Percentiles rank a stretch among this genome's conserved stretches.
phyloP scores from a whole-genome alignment of 2,329 filamentous ascomycete genomes.

The Hypoxylon sp. region DNA sequence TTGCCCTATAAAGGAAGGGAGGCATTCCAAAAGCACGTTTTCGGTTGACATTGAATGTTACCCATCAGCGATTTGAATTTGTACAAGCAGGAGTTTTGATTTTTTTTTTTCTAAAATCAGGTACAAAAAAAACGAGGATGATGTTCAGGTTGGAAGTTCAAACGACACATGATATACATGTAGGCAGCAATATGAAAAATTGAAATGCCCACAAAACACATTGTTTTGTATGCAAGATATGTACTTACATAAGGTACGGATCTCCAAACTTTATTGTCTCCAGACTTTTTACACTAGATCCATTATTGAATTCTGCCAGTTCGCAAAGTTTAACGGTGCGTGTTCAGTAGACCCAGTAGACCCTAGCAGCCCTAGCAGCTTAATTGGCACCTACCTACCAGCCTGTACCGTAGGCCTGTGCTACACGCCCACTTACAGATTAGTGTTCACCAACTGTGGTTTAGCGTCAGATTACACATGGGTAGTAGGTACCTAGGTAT shows the following conservation, averaged over 20 bases:
- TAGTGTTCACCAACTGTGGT: constrained; percentile 7
- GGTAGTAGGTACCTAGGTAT: constrained; percentile 18
- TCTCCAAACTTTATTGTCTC: constrained; percentile 5
- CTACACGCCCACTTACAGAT: constrained; percentile 30
- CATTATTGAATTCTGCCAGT: constrained; percentile 19
- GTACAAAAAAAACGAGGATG: background rate
- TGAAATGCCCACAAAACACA: background rate
- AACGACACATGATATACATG: background rate
- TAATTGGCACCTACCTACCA: background rate
- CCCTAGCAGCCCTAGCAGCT: constrained; percentile 35
- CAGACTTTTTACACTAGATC: too few species aligned
- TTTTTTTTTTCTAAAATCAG: constrained; percentile 4
- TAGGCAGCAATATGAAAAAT: background rate
- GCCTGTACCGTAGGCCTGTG: constrained; percentile 28
- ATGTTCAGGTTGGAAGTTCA: background rate
- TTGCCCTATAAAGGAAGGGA: constrained; percentile 38
- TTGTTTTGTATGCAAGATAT: background rate
- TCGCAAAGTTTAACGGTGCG: constrained; percentile 31
- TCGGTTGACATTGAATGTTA: constrained; percentile 45
- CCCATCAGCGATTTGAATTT: constrained; percentile 21
- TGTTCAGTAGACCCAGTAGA: constrained; percentile 19
- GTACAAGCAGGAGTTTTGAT: constrained; percentile 2
- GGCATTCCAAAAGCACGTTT: constrained; percentile 43
- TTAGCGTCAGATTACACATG: constrained; percentile 28
- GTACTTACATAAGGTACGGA: background rate